Conservation (phyloP, 371 early-diverging fungal genomes). For the Mucor velutinosus region DNA sequence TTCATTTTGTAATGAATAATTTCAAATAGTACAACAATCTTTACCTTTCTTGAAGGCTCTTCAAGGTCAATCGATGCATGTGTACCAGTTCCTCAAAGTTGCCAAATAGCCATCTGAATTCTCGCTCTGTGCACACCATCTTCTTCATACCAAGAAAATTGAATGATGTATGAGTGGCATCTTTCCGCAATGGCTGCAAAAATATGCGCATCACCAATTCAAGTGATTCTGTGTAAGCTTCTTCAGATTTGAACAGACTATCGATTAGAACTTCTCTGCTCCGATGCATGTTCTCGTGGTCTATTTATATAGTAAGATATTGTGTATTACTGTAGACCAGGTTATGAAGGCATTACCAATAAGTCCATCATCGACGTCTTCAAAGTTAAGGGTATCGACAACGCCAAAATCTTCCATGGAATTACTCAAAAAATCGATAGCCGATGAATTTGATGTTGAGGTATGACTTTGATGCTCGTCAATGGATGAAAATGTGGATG, state of each 20-base stretch:
- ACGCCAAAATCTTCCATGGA: slow-evolving; percentile 10
- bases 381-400: slow-evolving; percentile 12
- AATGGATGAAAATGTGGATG: slow-evolving; percentile 14
- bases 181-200: slow-evolving; percentile 33
- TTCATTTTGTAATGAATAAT: neutral
- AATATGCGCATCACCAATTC: slow-evolving; percentile 32
- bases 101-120: slow-evolving; percentile 45
- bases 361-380: slow-evolving; percentile 29
- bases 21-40: neutral
- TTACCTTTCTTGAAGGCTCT: slow-evolving; percentile 41
- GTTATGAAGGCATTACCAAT: slow-evolving; percentile 23
- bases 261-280: slow-evolving; percentile 41
- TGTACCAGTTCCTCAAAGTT: slow-evolving; percentile 43
- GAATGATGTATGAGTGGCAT: slow-evolving; percentile 32
- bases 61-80: slow-evolving; percentile 31
- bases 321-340: neutral
- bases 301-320: slow-evolving; percentile 16
- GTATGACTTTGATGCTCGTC: slow-evolving; percentile 6
- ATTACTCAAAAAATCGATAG: slow-evolving; percentile 10
- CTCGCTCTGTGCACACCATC: slow-evolving; percentile 43
- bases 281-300: slow-evolving; percentile 40
- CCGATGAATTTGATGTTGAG: slow-evolving; percentile 8
- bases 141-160: slow-evolving; percentile 43
- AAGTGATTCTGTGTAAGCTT: slow-evolving; percentile 40
- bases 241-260: slow-evolving; percentile 34